phyloP scores from a whole-genome alignment of 1,284 basidiomycete genomes.

The Leccinum subrobustum region DNA sequence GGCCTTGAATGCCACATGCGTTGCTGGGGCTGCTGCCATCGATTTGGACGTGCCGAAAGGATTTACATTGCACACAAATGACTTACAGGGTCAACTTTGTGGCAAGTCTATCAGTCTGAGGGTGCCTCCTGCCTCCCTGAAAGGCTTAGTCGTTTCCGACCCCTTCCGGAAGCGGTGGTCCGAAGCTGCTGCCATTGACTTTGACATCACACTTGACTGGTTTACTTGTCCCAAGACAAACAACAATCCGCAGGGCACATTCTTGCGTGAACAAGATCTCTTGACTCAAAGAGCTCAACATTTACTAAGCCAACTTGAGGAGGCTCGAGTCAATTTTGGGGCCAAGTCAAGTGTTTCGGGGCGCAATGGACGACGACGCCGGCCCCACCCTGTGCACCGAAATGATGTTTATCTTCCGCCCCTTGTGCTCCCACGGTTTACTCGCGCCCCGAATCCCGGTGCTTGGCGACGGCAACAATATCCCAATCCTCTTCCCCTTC shows the following conservation, averaged over 20 bases:
- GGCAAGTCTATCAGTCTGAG: constrained; percentile 57
- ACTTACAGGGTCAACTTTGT: constrained; percentile 66
- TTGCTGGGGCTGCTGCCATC: constrained; percentile 51
- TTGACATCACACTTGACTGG: constrained; percentile 65
- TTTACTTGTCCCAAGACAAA: constrained; percentile 61
- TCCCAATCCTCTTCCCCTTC: constrained; percentile 12
- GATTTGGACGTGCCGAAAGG: constrained; percentile 60
- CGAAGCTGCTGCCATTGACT: constrained; percentile 57
- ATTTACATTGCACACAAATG: constrained; percentile 67
- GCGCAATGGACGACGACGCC: constrained; percentile 4
- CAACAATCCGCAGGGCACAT: constrained; percentile 61
- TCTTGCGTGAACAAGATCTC: constrained; percentile 71
- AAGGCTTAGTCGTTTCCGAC: constrained; percentile 45
- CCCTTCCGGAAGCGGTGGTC: constrained; percentile 56
- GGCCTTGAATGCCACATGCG: constrained; percentile 55
- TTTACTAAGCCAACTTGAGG: constrained; percentile 45
- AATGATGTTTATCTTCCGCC: constrained; percentile 59
- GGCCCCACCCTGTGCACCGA: constrained; percentile 36
- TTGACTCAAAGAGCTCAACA: constrained; percentile 62
- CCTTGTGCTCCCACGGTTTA: constrained; percentile 41
- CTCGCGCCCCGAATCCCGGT: constrained; percentile 1
- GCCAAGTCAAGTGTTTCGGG: neutral
- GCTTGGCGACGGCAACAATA: constrained; percentile 8
- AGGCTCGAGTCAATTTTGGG: constrained; percentile 15
- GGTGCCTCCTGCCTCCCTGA: constrained; percentile 48